Evolutionary conservation across 345 rosid genomes (phyloP).

Genomic region (Nasturtium officinale): DNA sequence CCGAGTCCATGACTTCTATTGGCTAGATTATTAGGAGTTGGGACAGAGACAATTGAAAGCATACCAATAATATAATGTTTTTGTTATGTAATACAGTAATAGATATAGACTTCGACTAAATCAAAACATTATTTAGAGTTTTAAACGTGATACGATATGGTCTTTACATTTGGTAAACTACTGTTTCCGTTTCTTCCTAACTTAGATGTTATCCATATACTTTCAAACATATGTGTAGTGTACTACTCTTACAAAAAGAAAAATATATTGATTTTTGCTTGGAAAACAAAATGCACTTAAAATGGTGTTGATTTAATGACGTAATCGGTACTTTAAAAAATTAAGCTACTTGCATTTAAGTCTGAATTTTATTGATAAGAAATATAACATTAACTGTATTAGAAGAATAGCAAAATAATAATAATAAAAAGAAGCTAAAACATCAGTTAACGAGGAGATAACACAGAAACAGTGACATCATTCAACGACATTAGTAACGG

Average conservation of each 20-base stretch:
- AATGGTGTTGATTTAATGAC: background rate
- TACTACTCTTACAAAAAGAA: too few species aligned
- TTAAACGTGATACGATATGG: background rate
- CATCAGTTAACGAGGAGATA: slow-evolving; percentile 13
- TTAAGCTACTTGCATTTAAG: too few species aligned
- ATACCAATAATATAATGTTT: background rate
- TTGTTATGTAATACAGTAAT: background rate
- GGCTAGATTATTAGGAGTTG: background rate
- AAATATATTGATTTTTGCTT: too few species aligned
- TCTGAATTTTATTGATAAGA: background rate
- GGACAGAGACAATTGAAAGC: background rate
- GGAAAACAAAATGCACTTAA: too few species aligned
- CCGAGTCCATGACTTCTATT: background rate
- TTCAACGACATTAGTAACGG: slow-evolving; percentile 26
- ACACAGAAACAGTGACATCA: slow-evolving; percentile 31
- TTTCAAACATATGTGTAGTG: too few species aligned
- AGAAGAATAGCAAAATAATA: background rate
- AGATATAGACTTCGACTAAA: background rate
- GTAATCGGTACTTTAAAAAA: background rate
- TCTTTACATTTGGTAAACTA: background rate
- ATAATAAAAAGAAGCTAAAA: too few species aligned
- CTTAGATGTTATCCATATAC: slow-evolving; percentile 6
- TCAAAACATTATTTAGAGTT: background rate
- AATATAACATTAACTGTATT: background rate
- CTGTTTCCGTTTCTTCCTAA: background rate